phyloP scores from a whole-genome alignment of 1,284 basidiomycete genomes.

The Heterobasidion occidentale region DNA sequence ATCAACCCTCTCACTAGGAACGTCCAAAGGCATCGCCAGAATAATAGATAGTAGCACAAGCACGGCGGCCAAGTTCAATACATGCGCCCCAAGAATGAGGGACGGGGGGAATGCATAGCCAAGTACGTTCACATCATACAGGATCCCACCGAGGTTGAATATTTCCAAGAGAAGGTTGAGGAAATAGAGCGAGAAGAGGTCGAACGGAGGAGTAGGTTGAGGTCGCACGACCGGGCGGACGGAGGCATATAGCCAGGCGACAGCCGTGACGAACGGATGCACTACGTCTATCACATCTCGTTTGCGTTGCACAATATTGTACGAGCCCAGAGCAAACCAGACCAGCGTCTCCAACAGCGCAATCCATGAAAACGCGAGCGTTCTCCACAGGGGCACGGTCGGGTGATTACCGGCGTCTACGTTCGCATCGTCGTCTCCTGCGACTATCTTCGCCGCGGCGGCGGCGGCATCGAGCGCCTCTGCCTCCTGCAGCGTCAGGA shows the following conservation, averaged over 20 bases:
- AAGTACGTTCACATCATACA: constrained; percentile 37
- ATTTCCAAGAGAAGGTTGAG: constrained; percentile 32
- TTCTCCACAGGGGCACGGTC: constrained; percentile 45
- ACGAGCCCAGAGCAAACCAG: constrained; percentile 44
- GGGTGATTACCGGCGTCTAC: constrained; percentile 8
- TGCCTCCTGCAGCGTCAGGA: constrained; percentile 51
- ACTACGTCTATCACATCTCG: constrained; percentile 20
- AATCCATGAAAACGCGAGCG: constrained; percentile 39
- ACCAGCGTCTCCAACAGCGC: constrained; percentile 40
- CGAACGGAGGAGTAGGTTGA: constrained; percentile 38
- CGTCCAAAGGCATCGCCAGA: constrained; percentile 47
- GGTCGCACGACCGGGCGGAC: constrained; percentile 33
- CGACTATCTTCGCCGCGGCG: background rate
- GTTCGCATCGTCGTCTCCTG: constrained; percentile 14
- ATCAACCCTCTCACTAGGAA: constrained; percentile 42
- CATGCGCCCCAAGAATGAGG: constrained; percentile 22
- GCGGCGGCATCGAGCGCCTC: constrained; percentile 34
- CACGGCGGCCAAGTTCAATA: constrained; percentile 35
- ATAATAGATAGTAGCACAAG: constrained; percentile 34
- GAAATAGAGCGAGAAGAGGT: constrained; percentile 44
- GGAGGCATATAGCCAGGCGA: constrained; percentile 51
- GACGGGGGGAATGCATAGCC: constrained; percentile 28
- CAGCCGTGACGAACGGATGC: constrained; percentile 32
- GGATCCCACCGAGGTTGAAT: constrained; percentile 37
- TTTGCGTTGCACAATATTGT: constrained; percentile 23